phyloP scores from a whole-genome alignment of 208 protist genomes.

The Leishmania turanica region DNA sequence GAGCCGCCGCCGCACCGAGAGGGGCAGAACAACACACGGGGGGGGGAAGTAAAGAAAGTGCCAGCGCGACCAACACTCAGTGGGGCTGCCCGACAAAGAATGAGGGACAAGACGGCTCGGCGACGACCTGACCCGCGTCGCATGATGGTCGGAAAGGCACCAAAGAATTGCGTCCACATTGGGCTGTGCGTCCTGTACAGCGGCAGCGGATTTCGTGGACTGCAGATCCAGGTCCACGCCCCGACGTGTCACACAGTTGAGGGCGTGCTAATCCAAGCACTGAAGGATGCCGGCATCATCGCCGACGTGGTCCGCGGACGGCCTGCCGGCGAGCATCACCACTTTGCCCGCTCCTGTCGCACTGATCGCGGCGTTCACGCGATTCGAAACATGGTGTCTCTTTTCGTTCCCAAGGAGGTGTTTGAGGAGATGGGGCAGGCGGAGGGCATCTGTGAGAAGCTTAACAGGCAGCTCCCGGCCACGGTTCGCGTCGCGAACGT shows the following conservation, averaged over 20 bases:
- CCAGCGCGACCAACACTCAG: neutral
- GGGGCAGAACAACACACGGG: neutral
- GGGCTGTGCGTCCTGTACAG: constrained; percentile 73
- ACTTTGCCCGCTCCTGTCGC: constrained; percentile 76
- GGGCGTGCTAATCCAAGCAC: constrained; percentile 72
- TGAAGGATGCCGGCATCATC: constrained; percentile 68
- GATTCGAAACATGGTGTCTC: constrained; percentile 71
- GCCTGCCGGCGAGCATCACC: constrained; percentile 43
- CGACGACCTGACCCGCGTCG: constrained; percentile 37
- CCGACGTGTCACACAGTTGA: constrained; percentile 84
- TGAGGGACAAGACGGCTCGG: constrained; percentile 18
- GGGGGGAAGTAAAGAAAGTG: neutral
- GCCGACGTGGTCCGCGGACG: constrained; percentile 41
- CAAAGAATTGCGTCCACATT: constrained; percentile 61
- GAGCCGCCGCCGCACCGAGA: neutral
- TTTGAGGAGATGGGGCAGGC: constrained; percentile 36
- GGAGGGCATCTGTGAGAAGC: constrained; percentile 22
- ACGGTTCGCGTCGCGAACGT: constrained; percentile 58
- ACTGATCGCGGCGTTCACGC: constrained; percentile 90
- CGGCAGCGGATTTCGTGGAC: constrained; percentile 65
- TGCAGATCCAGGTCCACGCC: constrained; percentile 82
- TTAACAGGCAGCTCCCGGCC: constrained; percentile 52
- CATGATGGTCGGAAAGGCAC: constrained; percentile 49
- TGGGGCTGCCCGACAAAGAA: neutral
- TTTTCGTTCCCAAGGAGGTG: constrained; percentile 53